Base-by-base conservation (phyloP, 352 stramenopile species). In the Phytopythium boreale region DNA sequence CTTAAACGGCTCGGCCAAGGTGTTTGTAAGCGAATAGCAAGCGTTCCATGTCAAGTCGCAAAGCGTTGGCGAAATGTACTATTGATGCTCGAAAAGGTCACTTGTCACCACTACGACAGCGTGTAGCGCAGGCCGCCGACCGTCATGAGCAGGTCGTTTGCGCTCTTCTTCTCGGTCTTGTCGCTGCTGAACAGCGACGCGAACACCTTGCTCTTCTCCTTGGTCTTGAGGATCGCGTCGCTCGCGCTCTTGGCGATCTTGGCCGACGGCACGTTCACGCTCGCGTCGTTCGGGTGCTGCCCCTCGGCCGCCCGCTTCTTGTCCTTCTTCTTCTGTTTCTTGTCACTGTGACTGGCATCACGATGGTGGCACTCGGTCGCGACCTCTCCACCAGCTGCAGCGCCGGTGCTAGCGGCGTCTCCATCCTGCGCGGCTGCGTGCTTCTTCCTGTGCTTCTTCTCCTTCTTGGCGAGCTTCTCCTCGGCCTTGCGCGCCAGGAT, bases 131-230 rank as follows among this genome's bases (percentile, higher is more conserved):
- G 81, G 39, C 86, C 86, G 44, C 80, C 84, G 39, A 95, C 67
- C 8, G 88, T 89, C 88, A 96, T 96, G 60, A 96, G 80, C 46
- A 96, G 53, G 46, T 95, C 88, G 46, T 92, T 93, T 26, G 87
- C 82, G 64, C 69, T 90, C 56, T 75, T 71, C 63, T 93, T 90
- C 37, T 85, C 75, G 19, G 76, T 66, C 52, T 86, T 76, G 31
- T 91, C 76, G 61, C 64, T 87, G n/a, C 74, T 77, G 64, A 96
- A 96, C 15, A 96, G 66, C 26, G 83, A 94, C 52, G 85, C 86
- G 59, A 87, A 96, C 50, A 96, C 87, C 43, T 86, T 64, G 65
- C 84, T 96, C 62, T 83, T 84, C 37, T 79, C 68, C 61, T 95
- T 93, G 52, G 76, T 79, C n/a, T 89, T 79, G 43, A 74, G 70